phyloP scores from a whole-genome alignment of 2,329 filamentous ascomycete genomes.

The Diaporthe sp. region DNA sequence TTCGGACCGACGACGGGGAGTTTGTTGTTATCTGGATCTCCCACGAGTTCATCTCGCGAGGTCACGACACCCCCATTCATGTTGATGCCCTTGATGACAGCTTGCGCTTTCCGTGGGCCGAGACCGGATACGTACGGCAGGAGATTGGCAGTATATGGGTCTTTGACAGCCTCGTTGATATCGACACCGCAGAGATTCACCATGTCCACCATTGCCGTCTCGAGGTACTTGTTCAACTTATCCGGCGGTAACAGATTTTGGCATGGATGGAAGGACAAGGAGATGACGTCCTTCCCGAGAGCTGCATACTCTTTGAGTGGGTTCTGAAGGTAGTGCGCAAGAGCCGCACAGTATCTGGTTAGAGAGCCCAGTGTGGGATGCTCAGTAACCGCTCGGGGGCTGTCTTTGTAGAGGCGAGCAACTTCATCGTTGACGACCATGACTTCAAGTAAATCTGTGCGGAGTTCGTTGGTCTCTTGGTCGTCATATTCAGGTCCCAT shows the following conservation, averaged over 20 bases:
- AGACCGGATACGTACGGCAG: constrained; percentile 93
- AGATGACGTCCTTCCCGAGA: constrained; percentile 88
- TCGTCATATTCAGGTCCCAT: constrained; percentile 88
- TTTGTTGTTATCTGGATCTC: constrained; percentile 85
- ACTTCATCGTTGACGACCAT: constrained; percentile 97
- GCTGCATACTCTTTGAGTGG: constrained; percentile 97
- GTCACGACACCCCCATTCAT: constrained; percentile 89
- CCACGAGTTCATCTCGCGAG: constrained; percentile 88
- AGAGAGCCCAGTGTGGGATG: constrained; percentile 85
- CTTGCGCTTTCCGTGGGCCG: constrained; percentile 90
- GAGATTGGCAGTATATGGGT: constrained; percentile 86
- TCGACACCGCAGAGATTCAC: constrained; percentile 97
- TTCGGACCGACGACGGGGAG: constrained; percentile 86
- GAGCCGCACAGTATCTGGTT: constrained; percentile 88
- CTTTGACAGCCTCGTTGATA: constrained; percentile 89
- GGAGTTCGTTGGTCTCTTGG: constrained; percentile 79
- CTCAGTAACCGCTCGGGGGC: constrained; percentile 81
- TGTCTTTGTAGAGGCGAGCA: constrained; percentile 95
- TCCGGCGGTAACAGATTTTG: constrained; percentile 91
- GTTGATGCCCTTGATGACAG: constrained; percentile 90
- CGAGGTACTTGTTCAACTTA: constrained; percentile 86
- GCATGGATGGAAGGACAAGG: constrained; percentile 89
- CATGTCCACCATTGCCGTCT: constrained; percentile 98
- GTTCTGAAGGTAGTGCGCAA: constrained; percentile 94
- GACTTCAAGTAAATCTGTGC: constrained; percentile 86